Evolutionary conservation across 306 rosid species (phyloP), one percentile per base, ranked within the genome.

Genomic region (Medicago ruthenica): DNA sequence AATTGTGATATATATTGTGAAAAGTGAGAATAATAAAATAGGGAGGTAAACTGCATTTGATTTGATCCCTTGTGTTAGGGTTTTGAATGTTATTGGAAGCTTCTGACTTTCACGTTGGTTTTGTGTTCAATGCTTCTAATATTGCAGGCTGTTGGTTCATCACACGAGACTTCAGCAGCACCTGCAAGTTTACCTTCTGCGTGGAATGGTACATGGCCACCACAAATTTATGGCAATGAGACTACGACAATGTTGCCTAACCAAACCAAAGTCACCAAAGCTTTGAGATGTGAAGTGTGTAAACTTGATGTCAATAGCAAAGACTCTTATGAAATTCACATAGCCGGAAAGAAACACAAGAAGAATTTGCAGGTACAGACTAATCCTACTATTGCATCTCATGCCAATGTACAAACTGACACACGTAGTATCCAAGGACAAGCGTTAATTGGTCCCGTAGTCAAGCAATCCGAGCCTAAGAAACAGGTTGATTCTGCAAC

Each of bases 331-430:
- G 87, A 87, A 53, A 80, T 57, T 16, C 90, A 85, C 75, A 41
- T 87, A 36, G 70, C n/a, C 2, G 62, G 89, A 86, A 72, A 75
- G 91, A 84, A 87, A 68, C 89, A 85, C 78, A 61, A 63, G 64
- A 87, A 16, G 67, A 87, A 84, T 82, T 76, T 78, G 84, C 79
- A 78, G 75, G 16, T 57, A 63, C 81, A 53, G 62, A 71, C 34
- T 79, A 80, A 75, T 76, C 70, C 83, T 17, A 55, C 74, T n/a
- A 54, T 16, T 76, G 20, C 76, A 70, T 77, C 85, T 61, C 41
- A 27, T 40, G 65, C 74, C 11, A 66, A 37, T 82, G 68, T 59
- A 16, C 75, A 79, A 47, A 77, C 71, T 76, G 79, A 76, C 71
- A 24, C 24, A 27, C 76, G 71, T 61, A 42, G 75, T n/a, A 9